Base-by-base conservation (phyloP, 176 grass and related monocot species). In the Oryza glaberrima region DNA sequence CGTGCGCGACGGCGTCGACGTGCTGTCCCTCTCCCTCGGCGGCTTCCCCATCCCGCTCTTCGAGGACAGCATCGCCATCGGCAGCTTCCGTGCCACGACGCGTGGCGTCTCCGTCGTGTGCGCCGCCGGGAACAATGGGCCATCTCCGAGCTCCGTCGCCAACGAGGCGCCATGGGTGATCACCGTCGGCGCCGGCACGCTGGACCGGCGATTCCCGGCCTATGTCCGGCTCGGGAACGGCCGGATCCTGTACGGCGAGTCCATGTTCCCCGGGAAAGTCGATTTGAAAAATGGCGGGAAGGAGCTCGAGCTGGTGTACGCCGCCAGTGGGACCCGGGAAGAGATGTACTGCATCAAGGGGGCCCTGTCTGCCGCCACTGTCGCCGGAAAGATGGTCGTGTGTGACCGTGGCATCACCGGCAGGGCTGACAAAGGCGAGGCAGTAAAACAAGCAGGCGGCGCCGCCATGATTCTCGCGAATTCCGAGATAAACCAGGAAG, bases 51-150 rank as follows among this genome's bases (percentile, higher is more conserved):
- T 95, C 80, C 95, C 95, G 22, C 90, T 98, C 9, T 98, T 93
- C 76, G 95, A 98, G 87, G 92, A 98, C 77, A 98, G 90, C 77
- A 93, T 95, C 23, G 92, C 95, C 10, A 95, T 98, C 66, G 95
- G 93, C 67, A 98, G 93, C 85, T 98, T 92, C 82, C 89, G 93
- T 0, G 93, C 95, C 49, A 89, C 81, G 11, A 85, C 80, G 32
- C 82, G 70, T 1, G 95, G 95, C 46, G 92, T 94, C 64, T 76
- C 81, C 3, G 94, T 97, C 74, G 84, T 97, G 30, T 93, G 92
- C 45, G 92, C 90, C 20, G 90, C 90, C 30, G 92, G 90, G 4
- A 97, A 97, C 90, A 97, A 86, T 41, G 95, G 95, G 6, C 95
- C 93, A 0, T 45, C 47, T 74, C 70, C 80, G 4, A 90, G 87